Conservation (phyloP, 129 eudicot species). For the Flaveria trinervia region DNA sequence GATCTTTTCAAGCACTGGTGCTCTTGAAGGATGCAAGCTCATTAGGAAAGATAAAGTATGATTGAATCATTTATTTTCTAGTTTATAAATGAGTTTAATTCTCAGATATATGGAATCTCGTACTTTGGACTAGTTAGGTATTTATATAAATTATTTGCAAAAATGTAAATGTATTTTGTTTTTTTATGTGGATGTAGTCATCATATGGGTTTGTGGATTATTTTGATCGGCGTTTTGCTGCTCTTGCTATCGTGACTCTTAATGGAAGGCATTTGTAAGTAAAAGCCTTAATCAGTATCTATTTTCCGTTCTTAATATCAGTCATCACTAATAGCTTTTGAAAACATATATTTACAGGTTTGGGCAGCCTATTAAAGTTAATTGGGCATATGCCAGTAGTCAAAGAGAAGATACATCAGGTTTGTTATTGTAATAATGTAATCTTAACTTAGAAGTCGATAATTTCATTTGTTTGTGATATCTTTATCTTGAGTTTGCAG, state of each 20-base stretch:
- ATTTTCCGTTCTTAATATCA: neutral
- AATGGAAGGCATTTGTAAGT: slow-evolving; percentile 95
- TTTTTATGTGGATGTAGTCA: slow-evolving; percentile 49
- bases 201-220: slow-evolving; percentile 98
- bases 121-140: neutral
- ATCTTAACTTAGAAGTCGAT: neutral
- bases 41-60: slow-evolving; percentile 92
- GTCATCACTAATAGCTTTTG: slow-evolving; percentile 16
- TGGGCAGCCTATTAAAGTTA: slow-evolving; percentile 62
- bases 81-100: neutral
- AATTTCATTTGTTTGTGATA: neutral
- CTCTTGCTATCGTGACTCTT: slow-evolving; percentile 88
- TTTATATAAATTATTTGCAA: slow-evolving; percentile 1
- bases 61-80: slow-evolving; percentile 15
- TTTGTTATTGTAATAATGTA: slow-evolving; percentile 24
- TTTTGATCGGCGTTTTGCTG: slow-evolving; percentile 95
- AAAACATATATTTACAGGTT: slow-evolving; percentile 51
- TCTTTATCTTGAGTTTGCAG: slow-evolving; percentile 39
- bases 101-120: neutral
- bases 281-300: neutral
- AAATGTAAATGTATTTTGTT: neutral
- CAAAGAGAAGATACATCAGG: slow-evolving; percentile 96
- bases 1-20: slow-evolving; percentile 81
- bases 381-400: slow-evolving; percentile 90
- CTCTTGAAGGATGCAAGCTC: slow-evolving; percentile 97